These are phyloP conservation scores for Atkinsonella texensis DNA, from an alignment of 2,329 filamentous ascomycete species.

Conservation along the genomic window DNA sequence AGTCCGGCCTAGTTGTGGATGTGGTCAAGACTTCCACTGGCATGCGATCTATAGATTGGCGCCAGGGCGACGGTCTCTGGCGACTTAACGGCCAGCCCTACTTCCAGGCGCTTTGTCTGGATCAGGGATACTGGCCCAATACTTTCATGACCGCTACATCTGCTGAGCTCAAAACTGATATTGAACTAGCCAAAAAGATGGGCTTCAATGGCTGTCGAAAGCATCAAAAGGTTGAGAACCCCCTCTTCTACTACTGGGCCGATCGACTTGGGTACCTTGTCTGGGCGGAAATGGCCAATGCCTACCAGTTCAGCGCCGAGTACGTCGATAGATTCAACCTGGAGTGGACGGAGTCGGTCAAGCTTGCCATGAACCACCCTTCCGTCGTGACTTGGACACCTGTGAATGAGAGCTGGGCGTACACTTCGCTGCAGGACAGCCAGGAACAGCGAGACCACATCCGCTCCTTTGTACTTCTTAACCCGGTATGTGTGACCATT, in stretches of 20 bases:
- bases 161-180: conserved; percentile 34
- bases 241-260: conserved; percentile 48
- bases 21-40: conserved; percentile 47
- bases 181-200: conserved; percentile 45
- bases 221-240: conserved; percentile 53
- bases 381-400: conserved; percentile 55
- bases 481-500: conserved; percentile 38
- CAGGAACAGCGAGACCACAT: conserved; percentile 52
- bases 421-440: conserved; percentile 43
- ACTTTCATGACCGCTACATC: conserved; percentile 48
- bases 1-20: conserved; percentile 32
- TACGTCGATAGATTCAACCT: conserved; percentile 48
- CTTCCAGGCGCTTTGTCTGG: conserved; percentile 48
- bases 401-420: conserved; percentile 53
- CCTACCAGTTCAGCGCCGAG: conserved; percentile 47
- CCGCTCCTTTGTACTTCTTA: conserved; percentile 46
- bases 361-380: conserved; percentile 53
- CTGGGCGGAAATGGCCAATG: conserved; percentile 54
- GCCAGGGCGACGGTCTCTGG: conserved; percentile 43
- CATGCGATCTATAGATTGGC: conserved; percentile 49
- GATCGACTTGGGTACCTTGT: conserved; percentile 49
- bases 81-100: conserved; percentile 45
- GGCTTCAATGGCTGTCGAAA: conserved; percentile 54
- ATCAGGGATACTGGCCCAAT: conserved; percentile 52
- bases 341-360: conserved; percentile 53